A percentile compares a stretch with the other conserved stretches of the same genome.
Evolutionary conservation across 108 stramenopile species (phyloP).

Genomic region (Nannochloropsis gaditana): DNA sequence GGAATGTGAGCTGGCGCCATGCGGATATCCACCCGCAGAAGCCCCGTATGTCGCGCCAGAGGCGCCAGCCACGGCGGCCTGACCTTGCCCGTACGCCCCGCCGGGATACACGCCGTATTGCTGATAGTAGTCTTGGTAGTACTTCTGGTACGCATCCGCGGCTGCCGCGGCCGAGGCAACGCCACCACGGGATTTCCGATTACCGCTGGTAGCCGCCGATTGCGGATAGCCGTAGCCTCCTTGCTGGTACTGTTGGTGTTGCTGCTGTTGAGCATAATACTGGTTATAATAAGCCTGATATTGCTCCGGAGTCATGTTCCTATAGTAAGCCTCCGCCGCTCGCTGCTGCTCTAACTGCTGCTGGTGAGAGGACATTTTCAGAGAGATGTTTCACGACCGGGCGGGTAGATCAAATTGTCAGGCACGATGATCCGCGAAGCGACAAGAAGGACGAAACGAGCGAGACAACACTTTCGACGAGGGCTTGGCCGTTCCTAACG

Average conservation of each 20-base stretch:
- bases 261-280: slow-evolving; percentile 20
- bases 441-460: no score
- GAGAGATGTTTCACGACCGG: no score
- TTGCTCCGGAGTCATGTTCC: slow-evolving; percentile 5
- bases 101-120: not conserved
- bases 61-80: not conserved
- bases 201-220: not conserved
- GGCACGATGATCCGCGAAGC: no score
- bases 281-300: slow-evolving; percentile 12
- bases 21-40: not conserved
- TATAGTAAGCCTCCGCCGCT: not conserved
- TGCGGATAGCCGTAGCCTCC: not conserved
- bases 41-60: not conserved
- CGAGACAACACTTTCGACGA: no score
- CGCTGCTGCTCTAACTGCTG: slow-evolving; percentile 1
- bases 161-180: not conserved
- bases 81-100: not conserved
- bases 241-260: not conserved
- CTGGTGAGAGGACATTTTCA: no score
- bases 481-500: no score
- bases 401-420: no score
- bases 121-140: slow-evolving; percentile 20
- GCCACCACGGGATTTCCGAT: not conserved
- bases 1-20: not conserved
- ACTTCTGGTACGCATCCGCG: not conserved